Percentiles rank a stretch among this genome's conserved stretches.
These are phyloP conservation scores for Ogataea parapolymorpha DNA, from an alignment of 805 yeast genomes.

Conservation along the genomic window DNA sequence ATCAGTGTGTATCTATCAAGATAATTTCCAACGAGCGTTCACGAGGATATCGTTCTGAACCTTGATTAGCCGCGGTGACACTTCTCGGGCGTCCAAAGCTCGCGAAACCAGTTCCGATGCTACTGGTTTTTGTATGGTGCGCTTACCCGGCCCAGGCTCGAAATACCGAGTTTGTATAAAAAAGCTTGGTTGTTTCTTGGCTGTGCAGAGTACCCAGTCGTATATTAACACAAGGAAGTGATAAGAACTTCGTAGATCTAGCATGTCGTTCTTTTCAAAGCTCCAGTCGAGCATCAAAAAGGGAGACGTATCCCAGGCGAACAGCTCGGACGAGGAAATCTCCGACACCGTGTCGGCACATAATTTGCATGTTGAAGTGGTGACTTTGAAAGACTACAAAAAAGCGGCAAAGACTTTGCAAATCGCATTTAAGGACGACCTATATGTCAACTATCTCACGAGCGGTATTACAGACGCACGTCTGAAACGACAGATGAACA, in stretches of 20 bases:
- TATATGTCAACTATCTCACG: constrained; percentile 49
- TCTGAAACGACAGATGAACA: constrained; percentile 41
- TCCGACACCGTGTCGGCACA: constrained; percentile 4
- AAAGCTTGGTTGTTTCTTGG: not conserved
- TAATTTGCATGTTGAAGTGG: constrained; percentile 30
- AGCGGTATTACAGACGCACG: constrained; percentile 36
- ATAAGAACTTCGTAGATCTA: not conserved
- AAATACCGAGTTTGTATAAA: not conserved
- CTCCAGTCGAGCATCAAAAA: constrained; percentile 18
- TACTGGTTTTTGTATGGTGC: not conserved
- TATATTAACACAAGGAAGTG: not conserved
- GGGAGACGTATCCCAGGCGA: constrained; percentile 1
- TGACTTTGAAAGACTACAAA: constrained; percentile 42
- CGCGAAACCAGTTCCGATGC: not conserved
- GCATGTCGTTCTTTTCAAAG: constrained; percentile 20
- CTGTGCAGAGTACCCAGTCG: not conserved
- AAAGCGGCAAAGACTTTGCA: constrained; percentile 53
- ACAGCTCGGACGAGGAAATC: not conserved
- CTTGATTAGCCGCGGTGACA: not conserved
- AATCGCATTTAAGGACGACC: constrained; percentile 52
- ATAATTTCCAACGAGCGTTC: not conserved
- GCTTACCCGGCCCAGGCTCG: constrained; percentile 1
- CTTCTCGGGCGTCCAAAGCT: not conserved
- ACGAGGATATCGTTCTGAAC: not conserved
- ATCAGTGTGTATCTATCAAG: not conserved